These are phyloP conservation scores for Apiospora sp. DNA, from an alignment of 2,329 filamentous ascomycete species.

Conservation along the genomic window DNA sequence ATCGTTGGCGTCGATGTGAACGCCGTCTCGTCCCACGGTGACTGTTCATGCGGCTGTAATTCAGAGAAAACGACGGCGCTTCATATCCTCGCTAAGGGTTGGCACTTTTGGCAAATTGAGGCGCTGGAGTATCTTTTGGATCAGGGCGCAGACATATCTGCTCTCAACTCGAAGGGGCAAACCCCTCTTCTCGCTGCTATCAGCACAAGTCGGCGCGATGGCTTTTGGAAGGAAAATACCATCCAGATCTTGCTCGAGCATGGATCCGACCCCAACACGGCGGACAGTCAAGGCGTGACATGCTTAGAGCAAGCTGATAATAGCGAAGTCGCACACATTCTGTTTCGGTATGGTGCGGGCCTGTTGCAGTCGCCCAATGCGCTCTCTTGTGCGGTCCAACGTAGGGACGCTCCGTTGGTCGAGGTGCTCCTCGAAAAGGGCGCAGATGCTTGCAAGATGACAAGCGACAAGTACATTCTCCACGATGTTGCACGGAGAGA, in stretches of 20 bases:
- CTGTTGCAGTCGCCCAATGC: neutral
- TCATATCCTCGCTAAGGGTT: neutral
- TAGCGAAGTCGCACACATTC: neutral
- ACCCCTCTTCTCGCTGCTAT: neutral
- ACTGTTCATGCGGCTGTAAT: neutral
- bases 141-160: neutral
- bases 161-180: neutral
- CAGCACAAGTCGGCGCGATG: neutral
- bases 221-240: neutral
- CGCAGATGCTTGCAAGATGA: neutral
- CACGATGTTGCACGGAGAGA: neutral
- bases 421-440: neutral
- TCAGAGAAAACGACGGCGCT: neutral
- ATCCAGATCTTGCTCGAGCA: slow-evolving; percentile 3
- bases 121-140: slow-evolving; percentile 15
- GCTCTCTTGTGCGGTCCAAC: neutral
- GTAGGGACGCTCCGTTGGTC: neutral
- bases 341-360: neutral
- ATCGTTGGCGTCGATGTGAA: neutral
- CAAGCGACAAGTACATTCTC: neutral
- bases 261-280: neutral
- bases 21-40: neutral
- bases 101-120: slow-evolving; percentile 9
- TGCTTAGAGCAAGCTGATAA: neutral
- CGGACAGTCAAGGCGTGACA: neutral